Evolutionary conservation across 768 basidiomycete genomes (phyloP).

Genomic region (Rhodotorula taiwanensis): DNA sequence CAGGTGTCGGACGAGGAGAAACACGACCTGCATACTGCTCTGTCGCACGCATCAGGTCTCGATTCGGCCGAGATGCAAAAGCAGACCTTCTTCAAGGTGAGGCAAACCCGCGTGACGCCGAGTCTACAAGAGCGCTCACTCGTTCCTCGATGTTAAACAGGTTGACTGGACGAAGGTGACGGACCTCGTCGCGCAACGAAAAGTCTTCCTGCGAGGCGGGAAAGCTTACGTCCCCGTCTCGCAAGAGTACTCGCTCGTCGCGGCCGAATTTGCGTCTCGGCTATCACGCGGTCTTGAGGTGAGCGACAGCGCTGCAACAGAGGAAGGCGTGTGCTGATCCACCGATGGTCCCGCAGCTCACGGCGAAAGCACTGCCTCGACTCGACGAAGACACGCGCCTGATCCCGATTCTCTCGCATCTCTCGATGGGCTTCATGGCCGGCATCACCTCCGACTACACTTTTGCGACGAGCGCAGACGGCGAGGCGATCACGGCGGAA

Average conservation of each 20-base stretch:
- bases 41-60: conserved; percentile 51
- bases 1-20: conserved; percentile 62
- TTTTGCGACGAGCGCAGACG: conserved; percentile 52
- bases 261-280: conserved; percentile 71
- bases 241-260: conserved; percentile 58
- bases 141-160: conserved; percentile 46
- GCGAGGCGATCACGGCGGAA: conserved; percentile 75
- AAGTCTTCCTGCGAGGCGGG: conserved; percentile 68
- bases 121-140: no score
- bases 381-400: conserved; percentile 91
- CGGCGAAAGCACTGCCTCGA: conserved; percentile 76
- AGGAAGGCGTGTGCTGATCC: background rate
- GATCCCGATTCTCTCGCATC: conserved; percentile 76
- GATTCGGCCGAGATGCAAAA: conserved; percentile 44
- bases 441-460: conserved; percentile 81
- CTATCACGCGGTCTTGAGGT: conserved; percentile 74
- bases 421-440: conserved; percentile 87
- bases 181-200: conserved; percentile 75
- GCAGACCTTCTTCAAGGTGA: conserved; percentile 73
- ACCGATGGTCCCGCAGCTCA: conserved; percentile 52
- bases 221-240: conserved; percentile 81
- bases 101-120: no score
- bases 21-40: conserved; percentile 48
- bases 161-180: conserved; percentile 96
- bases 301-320: no score